phyloP scores from a whole-genome alignment of 192 early-diverging fungal genomes.

The Mortierella hygrophila region DNA sequence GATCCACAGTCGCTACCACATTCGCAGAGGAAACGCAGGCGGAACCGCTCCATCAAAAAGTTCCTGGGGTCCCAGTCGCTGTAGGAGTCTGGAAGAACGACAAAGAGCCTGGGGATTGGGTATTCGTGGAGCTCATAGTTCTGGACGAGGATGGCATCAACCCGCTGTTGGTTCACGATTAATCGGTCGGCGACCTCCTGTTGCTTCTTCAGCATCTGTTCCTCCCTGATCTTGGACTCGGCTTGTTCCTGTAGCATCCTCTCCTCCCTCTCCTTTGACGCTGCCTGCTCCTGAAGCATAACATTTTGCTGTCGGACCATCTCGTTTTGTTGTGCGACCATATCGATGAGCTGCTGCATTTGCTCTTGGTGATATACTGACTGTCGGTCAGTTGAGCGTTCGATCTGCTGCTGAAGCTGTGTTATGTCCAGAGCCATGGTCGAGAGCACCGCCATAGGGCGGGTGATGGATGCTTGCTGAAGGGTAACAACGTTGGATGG shows the following conservation, averaged over 20 bases:
- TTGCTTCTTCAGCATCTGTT: background rate
- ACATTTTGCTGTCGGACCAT: background rate
- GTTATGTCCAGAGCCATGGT: background rate
- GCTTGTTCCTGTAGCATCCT: background rate
- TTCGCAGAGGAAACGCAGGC: slow-evolving; percentile 25
- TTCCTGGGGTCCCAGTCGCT: slow-evolving; percentile 3
- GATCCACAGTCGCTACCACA: slow-evolving; percentile 10
- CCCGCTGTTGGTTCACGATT: slow-evolving; percentile 1
- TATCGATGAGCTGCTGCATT: background rate
- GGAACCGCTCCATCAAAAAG: slow-evolving; percentile 11
- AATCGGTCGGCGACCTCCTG: too few species aligned
- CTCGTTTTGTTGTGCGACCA: background rate
- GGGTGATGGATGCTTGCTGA: background rate
- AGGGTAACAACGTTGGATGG: too few species aligned
- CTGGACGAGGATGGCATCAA: slow-evolving; percentile 15
- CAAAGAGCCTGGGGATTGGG: slow-evolving; percentile 4
- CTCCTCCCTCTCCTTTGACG: background rate
- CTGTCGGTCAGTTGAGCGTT: background rate
- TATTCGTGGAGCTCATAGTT: background rate
- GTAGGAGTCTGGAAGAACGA: slow-evolving; percentile 3
- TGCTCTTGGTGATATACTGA: background rate
- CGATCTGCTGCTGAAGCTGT: background rate
- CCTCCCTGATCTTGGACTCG: too few species aligned
- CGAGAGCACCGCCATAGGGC: background rate
- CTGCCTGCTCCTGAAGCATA: background rate